phyloP scores from a whole-genome alignment of 371 early-diverging fungal species.

The Mucor mucedo region DNA sequence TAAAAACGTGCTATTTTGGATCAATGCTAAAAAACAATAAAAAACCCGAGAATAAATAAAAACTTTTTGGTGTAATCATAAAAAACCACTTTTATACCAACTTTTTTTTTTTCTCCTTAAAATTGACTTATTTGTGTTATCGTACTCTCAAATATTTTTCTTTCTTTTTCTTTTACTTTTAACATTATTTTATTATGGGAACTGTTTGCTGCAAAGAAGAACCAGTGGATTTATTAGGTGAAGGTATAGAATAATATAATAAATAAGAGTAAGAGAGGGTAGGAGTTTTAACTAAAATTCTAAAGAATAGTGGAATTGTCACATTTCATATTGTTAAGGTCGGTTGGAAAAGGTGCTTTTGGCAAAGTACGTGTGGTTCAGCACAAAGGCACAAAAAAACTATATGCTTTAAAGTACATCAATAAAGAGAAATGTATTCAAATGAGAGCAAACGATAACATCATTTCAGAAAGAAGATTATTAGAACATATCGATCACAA shows the following conservation, averaged over 20 bases:
- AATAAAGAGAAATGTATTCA: constrained; percentile 64
- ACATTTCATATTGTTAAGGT: constrained; percentile 73
- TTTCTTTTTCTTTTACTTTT: background rate
- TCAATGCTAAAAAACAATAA: background rate
- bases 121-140: no score
- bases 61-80: no score
- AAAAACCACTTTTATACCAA: no score
- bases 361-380: constrained; percentile 89
- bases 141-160: background rate
- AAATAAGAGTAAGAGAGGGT: background rate
- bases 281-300: background rate
- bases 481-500: constrained; percentile 58
- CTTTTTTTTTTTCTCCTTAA: no score
- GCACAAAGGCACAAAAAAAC: constrained; percentile 69
- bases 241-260: constrained; percentile 31
- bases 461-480: constrained; percentile 63
- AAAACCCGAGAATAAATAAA: no score
- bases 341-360: constrained; percentile 78
- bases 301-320: constrained; percentile 47
- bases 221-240: constrained; percentile 43
- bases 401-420: constrained; percentile 70
- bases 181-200: constrained; percentile 34
- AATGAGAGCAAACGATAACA: constrained; percentile 60
- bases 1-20: no score
- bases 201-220: constrained; percentile 49